phyloP scores from a whole-genome alignment of 441 rosid genomes.

The Jatropha multifida region DNA sequence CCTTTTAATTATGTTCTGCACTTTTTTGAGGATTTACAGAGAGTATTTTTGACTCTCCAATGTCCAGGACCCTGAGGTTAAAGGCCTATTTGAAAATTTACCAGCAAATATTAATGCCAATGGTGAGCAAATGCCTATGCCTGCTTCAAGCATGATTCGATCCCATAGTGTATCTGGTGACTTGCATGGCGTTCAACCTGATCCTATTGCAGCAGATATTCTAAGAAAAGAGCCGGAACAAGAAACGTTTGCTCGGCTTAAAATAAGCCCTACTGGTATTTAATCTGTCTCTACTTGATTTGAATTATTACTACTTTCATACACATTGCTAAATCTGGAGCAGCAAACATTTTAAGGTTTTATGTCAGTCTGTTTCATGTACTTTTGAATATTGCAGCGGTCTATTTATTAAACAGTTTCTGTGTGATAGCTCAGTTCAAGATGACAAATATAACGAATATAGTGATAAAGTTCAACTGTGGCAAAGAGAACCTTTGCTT shows the following conservation, averaged over 20 bases:
- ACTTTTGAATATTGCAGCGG: neutral
- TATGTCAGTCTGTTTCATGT: neutral
- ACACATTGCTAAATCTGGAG: neutral
- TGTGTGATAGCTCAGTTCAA: neutral
- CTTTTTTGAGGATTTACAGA: constrained; percentile 19
- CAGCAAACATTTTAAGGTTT: neutral
- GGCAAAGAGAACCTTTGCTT: neutral
- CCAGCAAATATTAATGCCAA: constrained; percentile 49
- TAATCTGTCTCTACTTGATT: constrained; percentile 5
- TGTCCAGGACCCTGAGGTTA: constrained; percentile 40
- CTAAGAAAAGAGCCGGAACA: constrained; percentile 98
- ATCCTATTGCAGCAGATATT: constrained; percentile 98
- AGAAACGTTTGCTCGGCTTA: constrained; percentile 84
- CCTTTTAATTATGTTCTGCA: neutral
- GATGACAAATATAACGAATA: neutral
- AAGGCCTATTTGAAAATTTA: constrained; percentile 29
- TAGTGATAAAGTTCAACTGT: neutral
- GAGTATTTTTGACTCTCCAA: constrained; percentile 13
- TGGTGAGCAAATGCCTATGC: constrained; percentile 57
- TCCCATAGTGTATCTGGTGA: constrained; percentile 97
- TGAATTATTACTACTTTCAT: neutral
- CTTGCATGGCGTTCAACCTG: constrained; percentile 97
- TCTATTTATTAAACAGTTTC: neutral
- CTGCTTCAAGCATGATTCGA: constrained; percentile 82
- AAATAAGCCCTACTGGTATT: constrained; percentile 71